phyloP scores from a whole-genome alignment of 176 grass and related monocot genomes.

The Rhynchospora pubera region DNA sequence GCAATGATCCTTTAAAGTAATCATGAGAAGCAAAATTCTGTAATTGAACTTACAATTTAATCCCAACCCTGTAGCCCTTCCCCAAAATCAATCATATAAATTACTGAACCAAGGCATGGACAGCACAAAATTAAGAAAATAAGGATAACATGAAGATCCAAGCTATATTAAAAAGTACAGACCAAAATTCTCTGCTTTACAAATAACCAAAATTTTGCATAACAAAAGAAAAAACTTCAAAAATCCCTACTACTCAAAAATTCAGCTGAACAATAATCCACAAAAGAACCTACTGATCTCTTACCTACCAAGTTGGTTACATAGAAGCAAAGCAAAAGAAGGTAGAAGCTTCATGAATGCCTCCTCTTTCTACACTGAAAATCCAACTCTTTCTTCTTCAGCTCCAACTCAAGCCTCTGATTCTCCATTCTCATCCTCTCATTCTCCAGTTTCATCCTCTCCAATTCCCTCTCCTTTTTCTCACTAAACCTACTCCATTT shows the following conservation, averaged over 20 bases:
- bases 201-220: not conserved
- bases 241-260: not conserved
- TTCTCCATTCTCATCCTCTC: constrained; percentile 80
- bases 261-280: not conserved
- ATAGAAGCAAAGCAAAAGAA: not conserved
- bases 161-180: not conserved
- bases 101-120: not conserved
- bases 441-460: constrained; percentile 64
- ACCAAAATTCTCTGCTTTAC: not conserved
- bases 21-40: not conserved
- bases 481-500: constrained; percentile 59
- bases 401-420: constrained; percentile 54
- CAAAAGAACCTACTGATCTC: not conserved
- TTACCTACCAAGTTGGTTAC: not conserved
- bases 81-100: not conserved
- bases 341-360: constrained; percentile 6
- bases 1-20: not conserved
- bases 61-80: not conserved
- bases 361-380: constrained; percentile 43
- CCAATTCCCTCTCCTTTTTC: constrained; percentile 65
- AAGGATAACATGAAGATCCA: not conserved
- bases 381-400: constrained; percentile 64
- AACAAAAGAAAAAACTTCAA: not conserved
- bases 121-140: not conserved
- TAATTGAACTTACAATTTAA: not conserved